These are phyloP conservation scores for Microcyclospora tardicrescens DNA, from an alignment of 2,329 filamentous ascomycete species.

Conservation along the genomic window DNA sequence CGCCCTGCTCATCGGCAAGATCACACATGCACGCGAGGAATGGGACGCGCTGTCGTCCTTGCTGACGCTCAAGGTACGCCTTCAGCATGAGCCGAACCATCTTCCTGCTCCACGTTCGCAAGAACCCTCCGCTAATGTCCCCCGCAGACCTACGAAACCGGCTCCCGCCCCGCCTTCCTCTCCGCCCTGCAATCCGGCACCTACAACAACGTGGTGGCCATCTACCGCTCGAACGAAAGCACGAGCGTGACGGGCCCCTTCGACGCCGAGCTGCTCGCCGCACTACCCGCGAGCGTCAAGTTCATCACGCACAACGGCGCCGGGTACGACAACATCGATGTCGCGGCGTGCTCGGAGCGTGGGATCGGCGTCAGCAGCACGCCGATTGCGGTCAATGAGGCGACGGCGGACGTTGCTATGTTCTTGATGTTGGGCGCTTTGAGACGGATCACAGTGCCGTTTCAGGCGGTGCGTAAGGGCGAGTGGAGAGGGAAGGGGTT, in stretches of 20 bases:
- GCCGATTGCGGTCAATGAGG: conserved; percentile 37
- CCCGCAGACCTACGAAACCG: conserved; percentile 40
- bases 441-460: conserved; percentile 35
- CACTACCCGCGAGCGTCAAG: conserved; percentile 29
- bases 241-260: conserved; percentile 35
- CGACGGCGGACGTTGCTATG: conserved; percentile 36
- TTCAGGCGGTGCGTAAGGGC: conserved; percentile 33
- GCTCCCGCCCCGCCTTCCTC: conserved; percentile 43
- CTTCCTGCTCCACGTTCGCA: too few species aligned
- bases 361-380: conserved; percentile 34
- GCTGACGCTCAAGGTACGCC: conserved; percentile 19
- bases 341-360: conserved; percentile 19
- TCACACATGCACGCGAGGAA: conserved; percentile 33
- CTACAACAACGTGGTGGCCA: conserved; percentile 42
- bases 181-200: conserved; percentile 40
- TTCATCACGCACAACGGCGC: conserved; percentile 34
- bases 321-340: conserved; percentile 26
- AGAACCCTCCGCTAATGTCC: too few species aligned
- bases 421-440: conserved; percentile 41
- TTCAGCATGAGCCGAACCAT: not conserved
- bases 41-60: conserved; percentile 29
- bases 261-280: conserved; percentile 31
- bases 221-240: conserved; percentile 47
- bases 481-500: conserved; percentile 30
- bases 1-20: conserved; percentile 34